Evolutionary conservation across 2,329 filamentous ascomycete genomes (phyloP).

Genomic region (Colletotrichum phormii): DNA sequence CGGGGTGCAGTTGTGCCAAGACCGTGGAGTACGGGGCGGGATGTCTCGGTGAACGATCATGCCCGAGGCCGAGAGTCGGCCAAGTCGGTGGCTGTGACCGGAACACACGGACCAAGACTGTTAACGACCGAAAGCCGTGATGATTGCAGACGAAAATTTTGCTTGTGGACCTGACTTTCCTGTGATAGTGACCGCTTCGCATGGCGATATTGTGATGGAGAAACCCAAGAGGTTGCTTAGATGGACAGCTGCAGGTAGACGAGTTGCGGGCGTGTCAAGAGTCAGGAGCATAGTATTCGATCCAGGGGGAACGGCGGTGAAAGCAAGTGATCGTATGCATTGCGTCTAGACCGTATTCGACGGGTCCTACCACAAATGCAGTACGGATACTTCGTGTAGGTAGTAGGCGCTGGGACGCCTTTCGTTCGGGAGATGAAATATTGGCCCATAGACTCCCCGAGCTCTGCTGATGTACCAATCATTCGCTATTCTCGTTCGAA

Average conservation of each 20-base stretch:
- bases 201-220: neutral
- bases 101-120: neutral
- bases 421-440: no score
- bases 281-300: neutral
- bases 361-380: neutral
- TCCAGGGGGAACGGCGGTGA: neutral
- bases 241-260: conserved; percentile 9
- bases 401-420: no score
- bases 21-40: neutral
- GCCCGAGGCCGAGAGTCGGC: neutral
- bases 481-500: neutral
- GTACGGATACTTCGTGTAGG: neutral
- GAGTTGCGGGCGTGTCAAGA: neutral
- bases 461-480: neutral
- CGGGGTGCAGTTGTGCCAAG: neutral
- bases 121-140: neutral
- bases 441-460: no score
- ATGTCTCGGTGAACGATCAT: neutral
- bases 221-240: neutral
- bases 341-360: neutral
- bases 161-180: neutral
- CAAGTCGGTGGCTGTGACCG: neutral
- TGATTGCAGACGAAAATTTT: neutral
- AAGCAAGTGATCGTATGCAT: neutral
- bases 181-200: neutral